phyloP scores from a whole-genome alignment of 108 stramenopile genomes.

The Skeletonema marinoi region DNA sequence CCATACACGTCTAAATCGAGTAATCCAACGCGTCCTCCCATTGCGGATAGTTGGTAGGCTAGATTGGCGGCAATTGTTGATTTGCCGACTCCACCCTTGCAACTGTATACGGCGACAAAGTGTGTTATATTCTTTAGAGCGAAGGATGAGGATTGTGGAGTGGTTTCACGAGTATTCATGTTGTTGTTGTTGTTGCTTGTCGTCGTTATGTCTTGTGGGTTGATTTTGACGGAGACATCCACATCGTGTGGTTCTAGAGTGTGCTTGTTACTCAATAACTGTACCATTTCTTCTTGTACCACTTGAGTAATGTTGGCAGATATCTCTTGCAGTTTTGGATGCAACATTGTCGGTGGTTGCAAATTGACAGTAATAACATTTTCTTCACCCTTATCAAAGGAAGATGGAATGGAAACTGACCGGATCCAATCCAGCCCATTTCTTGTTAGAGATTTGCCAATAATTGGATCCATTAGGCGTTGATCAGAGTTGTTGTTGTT shows the following conservation, averaged over 20 bases:
- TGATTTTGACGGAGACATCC: constrained; percentile 9
- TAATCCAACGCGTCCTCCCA: constrained; percentile 92
- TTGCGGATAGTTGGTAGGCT: constrained; percentile 91
- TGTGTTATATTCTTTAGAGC: constrained; percentile 74
- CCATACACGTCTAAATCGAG: constrained; percentile 98
- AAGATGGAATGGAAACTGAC: constrained; percentile 30
- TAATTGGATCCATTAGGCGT: constrained; percentile 35
- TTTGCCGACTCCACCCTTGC: constrained; percentile 99
- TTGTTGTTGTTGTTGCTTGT: constrained; percentile 40
- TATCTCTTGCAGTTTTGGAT: constrained; percentile 61
- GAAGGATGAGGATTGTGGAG: constrained; percentile 59
- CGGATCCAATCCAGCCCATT: constrained; percentile 43
- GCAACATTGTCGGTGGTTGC: constrained; percentile 66
- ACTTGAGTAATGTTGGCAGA: constrained; percentile 42
- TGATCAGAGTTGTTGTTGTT: neutral
- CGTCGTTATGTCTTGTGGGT: constrained; percentile 5
- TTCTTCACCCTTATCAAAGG: constrained; percentile 3
- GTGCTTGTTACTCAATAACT: constrained; percentile 12
- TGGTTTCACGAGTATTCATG: neutral
- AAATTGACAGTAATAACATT: constrained; percentile 52
- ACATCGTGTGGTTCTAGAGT: constrained; percentile 23
- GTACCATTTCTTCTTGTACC: constrained; percentile 42
- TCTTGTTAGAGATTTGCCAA: constrained; percentile 25
- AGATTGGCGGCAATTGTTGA: constrained; percentile 96
- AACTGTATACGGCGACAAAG: constrained; percentile 88